Base-by-base conservation (phyloP, 495 filamentous ascomycete genomes). In the Xylaria curta region DNA sequence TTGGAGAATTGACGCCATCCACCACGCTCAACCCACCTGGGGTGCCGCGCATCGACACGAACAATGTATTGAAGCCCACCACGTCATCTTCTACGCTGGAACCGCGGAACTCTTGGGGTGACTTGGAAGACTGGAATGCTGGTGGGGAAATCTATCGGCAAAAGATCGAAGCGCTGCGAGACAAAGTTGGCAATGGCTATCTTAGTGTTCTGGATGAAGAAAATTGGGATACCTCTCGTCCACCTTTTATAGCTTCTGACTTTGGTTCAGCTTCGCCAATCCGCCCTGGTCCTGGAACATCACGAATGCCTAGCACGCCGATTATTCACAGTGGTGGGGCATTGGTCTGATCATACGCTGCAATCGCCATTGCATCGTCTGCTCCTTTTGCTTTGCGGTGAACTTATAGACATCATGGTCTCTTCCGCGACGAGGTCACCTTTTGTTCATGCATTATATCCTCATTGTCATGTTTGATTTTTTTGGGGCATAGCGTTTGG, bases 171-270 rank as follows among this genome's bases (percentile, higher is more conserved):
- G 91, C 91, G 15, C 82, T 97, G 21, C 91, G 92, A 53, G 91
- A 90, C 74, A 93, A 97, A 71, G 89, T 97, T 63, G 93, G 94
- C 46, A 91, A 88, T 72, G 90, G 89, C 61, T 99, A 97, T 88
- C 86, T 98, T 40, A 94, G 89, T 71, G 92, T 94, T 6, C 85
- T 98, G 58, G 91, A 90, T 69, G 96, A 97, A 73, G 91, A 94
- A 76, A 85, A 86, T n/a, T 87, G 87, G 86, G 85, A 87, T 73
- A 63, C 79, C 10, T 76, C 80, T 49, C 79, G 79, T 46, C 77
- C 79, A 24, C 65, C 80, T 19, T 84, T 81, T 53, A 76, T 76
- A 54, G 61, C 78, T 44, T 67, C 72, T 6, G 82, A 85, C 63
- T 87, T 84, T 67, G 80, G 80, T 54, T 75, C 82, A 47, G 49